Evolutionary conservation across 208 protist genomes (phyloP).

Genomic region (Entamoeba histolytica): DNA sequence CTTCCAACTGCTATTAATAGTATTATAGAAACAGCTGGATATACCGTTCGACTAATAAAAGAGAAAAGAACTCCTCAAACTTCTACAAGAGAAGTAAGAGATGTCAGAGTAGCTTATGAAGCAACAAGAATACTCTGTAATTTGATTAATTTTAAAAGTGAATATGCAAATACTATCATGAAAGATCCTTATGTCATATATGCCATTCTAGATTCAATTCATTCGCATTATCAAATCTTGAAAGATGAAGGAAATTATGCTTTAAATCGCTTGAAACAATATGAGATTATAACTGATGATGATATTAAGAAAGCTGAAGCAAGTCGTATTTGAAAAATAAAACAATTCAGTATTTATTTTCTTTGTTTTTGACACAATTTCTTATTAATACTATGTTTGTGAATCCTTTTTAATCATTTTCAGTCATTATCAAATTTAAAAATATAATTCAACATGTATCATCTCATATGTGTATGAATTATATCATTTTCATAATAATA

Average conservation of each 20-base stretch:
- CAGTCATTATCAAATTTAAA: too few species aligned
- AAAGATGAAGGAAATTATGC: background rate
- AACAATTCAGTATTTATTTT: too few species aligned
- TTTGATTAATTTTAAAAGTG: background rate
- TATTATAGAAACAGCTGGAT: background rate
- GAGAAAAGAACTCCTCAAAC: background rate
- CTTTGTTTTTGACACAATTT: too few species aligned
- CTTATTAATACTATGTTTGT: too few species aligned
- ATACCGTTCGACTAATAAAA: background rate
- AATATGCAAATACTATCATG: background rate
- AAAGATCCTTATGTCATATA: background rate
- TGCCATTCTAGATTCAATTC: background rate
- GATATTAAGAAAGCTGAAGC: too few species aligned
- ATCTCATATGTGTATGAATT: too few species aligned
- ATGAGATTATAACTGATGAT: too few species aligned
- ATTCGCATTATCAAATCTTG: background rate
- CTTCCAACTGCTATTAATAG: background rate
- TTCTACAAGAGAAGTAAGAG: background rate
- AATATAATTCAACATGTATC: too few species aligned
- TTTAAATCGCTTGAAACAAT: background rate
- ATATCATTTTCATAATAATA: too few species aligned
- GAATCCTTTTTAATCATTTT: too few species aligned
- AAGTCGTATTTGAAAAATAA: too few species aligned
- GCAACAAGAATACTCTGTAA: background rate
- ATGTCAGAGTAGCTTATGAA: background rate